These are phyloP conservation scores for Limnanthes douglasii DNA, from an alignment of 345 rosid species.

Conservation along the genomic window DNA sequence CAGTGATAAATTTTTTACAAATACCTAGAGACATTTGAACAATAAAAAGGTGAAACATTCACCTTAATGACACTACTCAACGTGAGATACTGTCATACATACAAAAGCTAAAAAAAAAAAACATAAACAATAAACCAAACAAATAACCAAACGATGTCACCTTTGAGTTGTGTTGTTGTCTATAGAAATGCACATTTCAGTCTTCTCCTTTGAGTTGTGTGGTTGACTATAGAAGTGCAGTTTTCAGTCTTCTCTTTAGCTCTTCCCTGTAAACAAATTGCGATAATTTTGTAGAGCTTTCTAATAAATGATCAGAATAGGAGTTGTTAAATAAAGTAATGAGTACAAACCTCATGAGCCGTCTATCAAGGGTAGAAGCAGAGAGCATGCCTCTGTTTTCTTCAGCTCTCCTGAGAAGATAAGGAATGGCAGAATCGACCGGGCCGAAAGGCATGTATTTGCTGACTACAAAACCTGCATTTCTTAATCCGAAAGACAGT, in stretches of 20 bases:
- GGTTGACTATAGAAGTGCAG: no score
- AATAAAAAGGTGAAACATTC: no score
- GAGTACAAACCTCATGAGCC: constrained; percentile 38
- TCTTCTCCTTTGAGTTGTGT: no score
- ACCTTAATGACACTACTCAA: no score
- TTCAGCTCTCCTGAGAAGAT: constrained; percentile 80
- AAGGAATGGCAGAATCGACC: constrained; percentile 56
- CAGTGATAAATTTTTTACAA: no score
- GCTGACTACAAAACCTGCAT: constrained; percentile 81
- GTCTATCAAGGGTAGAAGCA: constrained; percentile 44
- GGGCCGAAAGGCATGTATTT: constrained; percentile 86
- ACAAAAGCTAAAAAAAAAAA: no score
- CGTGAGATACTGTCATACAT: no score
- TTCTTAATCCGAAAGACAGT: constrained; percentile 52
- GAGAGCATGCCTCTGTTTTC: constrained; percentile 79
- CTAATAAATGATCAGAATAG: background rate
- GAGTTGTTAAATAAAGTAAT: background rate
- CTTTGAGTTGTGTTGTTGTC: no score
- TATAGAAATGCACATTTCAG: no score
- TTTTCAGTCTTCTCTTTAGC: constrained; percentile 38
- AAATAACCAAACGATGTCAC: no score
- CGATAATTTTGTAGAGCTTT: background rate
- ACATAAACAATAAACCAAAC: no score
- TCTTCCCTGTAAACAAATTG: constrained; percentile 38
- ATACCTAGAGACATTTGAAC: no score